These are phyloP conservation scores for Komagataella mondaviorum DNA, from an alignment of 805 yeast genomes.

Conservation along the genomic window DNA sequence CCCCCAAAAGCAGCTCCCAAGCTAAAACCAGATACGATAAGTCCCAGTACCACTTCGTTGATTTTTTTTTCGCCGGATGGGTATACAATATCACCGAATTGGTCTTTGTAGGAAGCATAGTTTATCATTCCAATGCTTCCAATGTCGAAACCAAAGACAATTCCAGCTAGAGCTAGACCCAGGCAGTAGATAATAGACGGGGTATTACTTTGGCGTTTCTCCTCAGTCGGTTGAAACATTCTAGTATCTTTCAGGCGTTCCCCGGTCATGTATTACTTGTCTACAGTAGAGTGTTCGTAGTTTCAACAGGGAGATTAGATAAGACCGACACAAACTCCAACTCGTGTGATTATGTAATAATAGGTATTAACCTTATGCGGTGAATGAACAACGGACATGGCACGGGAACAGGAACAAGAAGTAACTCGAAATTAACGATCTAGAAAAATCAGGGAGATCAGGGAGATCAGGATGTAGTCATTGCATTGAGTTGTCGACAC, in stretches of 20 bases:
- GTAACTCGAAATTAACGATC: background rate
- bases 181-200: constrained; percentile 7
- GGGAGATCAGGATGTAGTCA: no score
- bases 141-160: constrained; percentile 22
- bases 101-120: constrained; percentile 5
- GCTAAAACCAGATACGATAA: constrained; percentile 15
- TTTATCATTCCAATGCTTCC: constrained; percentile 12
- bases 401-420: background rate
- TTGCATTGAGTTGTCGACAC: no score
- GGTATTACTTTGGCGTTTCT: background rate
- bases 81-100: constrained; percentile 11
- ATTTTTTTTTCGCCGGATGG: constrained; percentile 4
- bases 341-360: background rate
- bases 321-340: background rate
- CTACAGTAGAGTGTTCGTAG: background rate
- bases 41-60: constrained; percentile 14
- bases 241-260: background rate
- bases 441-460: background rate
- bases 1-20: constrained; percentile 20
- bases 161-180: constrained; percentile 17
- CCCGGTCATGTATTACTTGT: background rate
- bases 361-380: background rate
- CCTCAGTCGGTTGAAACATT: background rate
- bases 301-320: background rate
- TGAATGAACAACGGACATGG: background rate